Evolutionary conservation across 129 eudicot genomes (phyloP), one percentile per base, ranked within the genome.

Genomic region (Calendula officinalis): DNA sequence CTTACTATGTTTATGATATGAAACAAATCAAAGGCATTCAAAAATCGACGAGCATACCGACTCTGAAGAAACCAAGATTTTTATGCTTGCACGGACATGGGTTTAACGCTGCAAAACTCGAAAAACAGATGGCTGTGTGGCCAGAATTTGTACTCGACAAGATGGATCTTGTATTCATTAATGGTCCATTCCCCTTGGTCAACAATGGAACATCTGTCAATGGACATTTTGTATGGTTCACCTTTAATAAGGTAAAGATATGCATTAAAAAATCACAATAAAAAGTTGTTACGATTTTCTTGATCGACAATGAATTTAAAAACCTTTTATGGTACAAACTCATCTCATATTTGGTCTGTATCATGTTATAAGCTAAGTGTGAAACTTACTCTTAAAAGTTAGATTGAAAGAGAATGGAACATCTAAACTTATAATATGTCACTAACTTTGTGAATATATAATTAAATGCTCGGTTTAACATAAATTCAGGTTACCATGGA

Each of bases 401-500:
- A 22, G 1, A 22, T 22, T 22, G 30, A 22, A 22, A 22, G 30
- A 22, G 30, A 2, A 22, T 0, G 30, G 2, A 22, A 22, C 30
- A 22, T 22, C 30, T 22, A 22, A 2, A 22, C 30, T 22, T 22
- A 22, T n/a, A n/a, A n/a, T n/a, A n/a, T n/a, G n/a, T n/a, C n/a
- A n/a, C n/a, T n/a, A n/a, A n/a, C n/a, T n/a, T n/a, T n/a, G n/a
- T n/a, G n/a, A n/a, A n/a, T n/a, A n/a, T n/a, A n/a, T n/a, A 35
- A 36, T 46, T 4, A 27, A 50, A 11, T 53, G 8, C 7, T 61
- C 17, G 6, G 8, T 39, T 3, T 10, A 15, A 61, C 17, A 40
- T 54, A 27, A 54, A 10, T 52, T 6, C n/a, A 80, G 81, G 68
- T 70, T 37, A 66, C 46, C 50, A 60, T 52, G 38, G 64, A 39